Conservation (phyloP, 306 rosid genomes). For the Parietaria judaica region DNA sequence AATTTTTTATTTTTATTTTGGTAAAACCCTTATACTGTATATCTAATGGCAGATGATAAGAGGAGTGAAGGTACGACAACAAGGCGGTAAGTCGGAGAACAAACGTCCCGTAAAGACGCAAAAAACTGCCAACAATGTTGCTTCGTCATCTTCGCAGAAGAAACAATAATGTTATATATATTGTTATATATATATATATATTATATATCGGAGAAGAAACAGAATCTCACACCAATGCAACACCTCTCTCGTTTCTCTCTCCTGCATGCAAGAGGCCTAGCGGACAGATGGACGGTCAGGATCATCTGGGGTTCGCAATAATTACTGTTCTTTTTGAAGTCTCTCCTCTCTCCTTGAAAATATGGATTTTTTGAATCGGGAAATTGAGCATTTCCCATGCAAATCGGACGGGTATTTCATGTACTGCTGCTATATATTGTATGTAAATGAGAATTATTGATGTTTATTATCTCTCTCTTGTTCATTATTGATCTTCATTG, state of each 20-base stretch:
- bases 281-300: conserved; percentile 26
- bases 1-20: too few relatives aligned
- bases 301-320: conserved; percentile 1
- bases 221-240: not conserved
- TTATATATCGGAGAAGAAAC: not conserved
- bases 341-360: too few relatives aligned
- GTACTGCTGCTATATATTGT: too few relatives aligned
- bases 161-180: conserved; percentile 16
- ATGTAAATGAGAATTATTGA: too few relatives aligned
- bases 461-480: too few relatives aligned
- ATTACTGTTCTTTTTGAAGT: too few relatives aligned
- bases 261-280: conserved; percentile 20
- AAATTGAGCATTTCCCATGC: too few relatives aligned
- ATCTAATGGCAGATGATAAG: conserved; percentile 54
- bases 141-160: conserved; percentile 29
- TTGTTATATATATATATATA: too few relatives aligned
- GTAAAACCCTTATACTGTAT: too few relatives aligned
- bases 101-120: conserved; percentile 59
- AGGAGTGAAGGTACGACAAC: conserved; percentile 92
- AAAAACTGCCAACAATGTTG: conserved; percentile 23
- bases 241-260: conserved; percentile 14
- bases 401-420: too few relatives aligned
- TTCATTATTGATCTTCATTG: too few relatives aligned
- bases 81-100: conserved; percentile 54
- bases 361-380: too few relatives aligned